Evolutionary conservation across 2,329 filamentous ascomycete species (phyloP).

Genomic region (Paraconiothyrium brasiliense): DNA sequence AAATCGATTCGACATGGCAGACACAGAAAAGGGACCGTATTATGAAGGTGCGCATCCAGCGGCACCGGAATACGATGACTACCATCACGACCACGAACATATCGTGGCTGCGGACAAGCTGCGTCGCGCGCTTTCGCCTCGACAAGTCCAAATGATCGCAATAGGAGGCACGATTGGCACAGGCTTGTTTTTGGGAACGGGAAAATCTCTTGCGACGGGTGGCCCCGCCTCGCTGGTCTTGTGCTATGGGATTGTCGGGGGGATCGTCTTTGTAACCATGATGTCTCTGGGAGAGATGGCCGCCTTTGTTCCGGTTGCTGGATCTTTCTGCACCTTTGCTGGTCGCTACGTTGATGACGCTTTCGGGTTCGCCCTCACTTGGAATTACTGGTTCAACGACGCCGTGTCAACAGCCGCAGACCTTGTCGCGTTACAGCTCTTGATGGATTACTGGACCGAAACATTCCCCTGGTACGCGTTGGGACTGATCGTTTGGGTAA

Average conservation of each 20-base stretch:
- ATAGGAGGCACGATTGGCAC: slow-evolving; percentile 69
- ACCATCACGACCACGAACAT: slow-evolving; percentile 17
- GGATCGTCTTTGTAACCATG: slow-evolving; percentile 47
- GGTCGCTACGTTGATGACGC: slow-evolving; percentile 68
- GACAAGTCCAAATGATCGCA: slow-evolving; percentile 70
- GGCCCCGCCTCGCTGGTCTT: slow-evolving; percentile 43
- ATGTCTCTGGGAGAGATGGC: slow-evolving; percentile 50
- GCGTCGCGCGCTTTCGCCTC: slow-evolving; percentile 42
- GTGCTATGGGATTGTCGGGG: slow-evolving; percentile 50
- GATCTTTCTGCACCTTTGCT: slow-evolving; percentile 41
- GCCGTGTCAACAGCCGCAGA: slow-evolving; percentile 47
- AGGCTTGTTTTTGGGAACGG: slow-evolving; percentile 68
- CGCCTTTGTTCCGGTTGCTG: slow-evolving; percentile 48
- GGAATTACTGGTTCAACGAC: slow-evolving; percentile 47
- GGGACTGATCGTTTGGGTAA: slow-evolving; percentile 42
- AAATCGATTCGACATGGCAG: slow-evolving; percentile 6
- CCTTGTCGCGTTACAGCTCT: slow-evolving; percentile 45
- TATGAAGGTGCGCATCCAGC: slow-evolving; percentile 7
- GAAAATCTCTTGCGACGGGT: slow-evolving; percentile 61
- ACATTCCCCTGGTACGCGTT: slow-evolving; percentile 43
- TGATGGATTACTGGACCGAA: slow-evolving; percentile 50
- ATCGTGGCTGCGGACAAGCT: slow-evolving; percentile 36
- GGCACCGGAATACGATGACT: slow-evolving; percentile 6
- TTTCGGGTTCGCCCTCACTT: slow-evolving; percentile 54
- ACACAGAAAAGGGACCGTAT: slow-evolving; percentile 16